phyloP scores from a whole-genome alignment of 148 eudicot genomes.

The Vaccinium vitisidaea region DNA sequence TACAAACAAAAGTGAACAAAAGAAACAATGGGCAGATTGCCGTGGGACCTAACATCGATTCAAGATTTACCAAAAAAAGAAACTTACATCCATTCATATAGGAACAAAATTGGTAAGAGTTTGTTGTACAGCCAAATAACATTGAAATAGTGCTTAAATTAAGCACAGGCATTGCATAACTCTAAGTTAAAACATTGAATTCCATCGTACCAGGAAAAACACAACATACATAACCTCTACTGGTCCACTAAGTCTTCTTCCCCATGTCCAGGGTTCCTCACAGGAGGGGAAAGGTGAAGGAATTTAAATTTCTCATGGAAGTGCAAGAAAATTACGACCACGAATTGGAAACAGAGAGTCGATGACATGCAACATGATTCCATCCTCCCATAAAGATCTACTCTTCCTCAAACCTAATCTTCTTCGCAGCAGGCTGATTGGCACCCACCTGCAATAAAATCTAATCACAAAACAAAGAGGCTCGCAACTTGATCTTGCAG shows the following conservation, averaged over 20 bases:
- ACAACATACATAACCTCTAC: not conserved
- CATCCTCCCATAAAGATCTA: constrained; percentile 16
- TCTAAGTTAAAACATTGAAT: not conserved
- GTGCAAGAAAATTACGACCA: not conserved
- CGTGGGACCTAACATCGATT: too few species aligned
- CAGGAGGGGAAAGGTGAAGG: not conserved
- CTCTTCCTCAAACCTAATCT: constrained; percentile 44
- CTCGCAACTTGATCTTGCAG: too few species aligned
- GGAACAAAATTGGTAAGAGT: too few species aligned
- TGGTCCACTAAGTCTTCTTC: not conserved
- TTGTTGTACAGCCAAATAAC: too few species aligned
- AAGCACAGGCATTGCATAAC: not conserved
- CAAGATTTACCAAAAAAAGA: too few species aligned
- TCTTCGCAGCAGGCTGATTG: constrained; percentile 40
- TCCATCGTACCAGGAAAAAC: not conserved
- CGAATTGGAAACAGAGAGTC: not conserved
- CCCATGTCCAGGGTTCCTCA: not conserved
- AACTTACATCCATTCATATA: too few species aligned
- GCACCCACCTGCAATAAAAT: constrained; percentile 33
- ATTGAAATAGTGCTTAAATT: not conserved
- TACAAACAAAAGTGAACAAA: too few species aligned
- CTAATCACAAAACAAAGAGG: not conserved
- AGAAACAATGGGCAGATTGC: too few species aligned
- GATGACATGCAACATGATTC: not conserved
- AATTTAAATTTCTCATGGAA: not conserved